These are phyloP conservation scores for Aureobasidium sp. DNA, from an alignment of 2,329 filamentous ascomycete genomes.

Conservation along the genomic window DNA sequence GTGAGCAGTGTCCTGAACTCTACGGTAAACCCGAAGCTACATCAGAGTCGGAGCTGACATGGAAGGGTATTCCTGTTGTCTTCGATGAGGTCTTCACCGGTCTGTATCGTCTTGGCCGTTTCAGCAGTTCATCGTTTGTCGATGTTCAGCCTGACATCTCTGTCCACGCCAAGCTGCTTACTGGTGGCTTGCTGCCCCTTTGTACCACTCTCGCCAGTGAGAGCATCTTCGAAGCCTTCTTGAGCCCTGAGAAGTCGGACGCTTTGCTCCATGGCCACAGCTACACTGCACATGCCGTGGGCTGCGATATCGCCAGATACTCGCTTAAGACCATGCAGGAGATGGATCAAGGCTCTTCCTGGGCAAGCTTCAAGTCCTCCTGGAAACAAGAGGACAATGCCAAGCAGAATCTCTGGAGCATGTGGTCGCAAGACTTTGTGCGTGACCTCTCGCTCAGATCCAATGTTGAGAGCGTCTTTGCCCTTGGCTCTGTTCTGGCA, in stretches of 20 bases:
- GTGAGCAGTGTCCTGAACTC: slow-evolving; percentile 25
- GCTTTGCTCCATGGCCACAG: slow-evolving; percentile 77
- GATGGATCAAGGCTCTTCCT: slow-evolving; percentile 49
- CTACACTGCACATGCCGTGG: slow-evolving; percentile 77
- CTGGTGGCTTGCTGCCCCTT: slow-evolving; percentile 69
- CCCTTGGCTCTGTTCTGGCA: slow-evolving; percentile 65
- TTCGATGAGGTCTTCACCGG: slow-evolving; percentile 88
- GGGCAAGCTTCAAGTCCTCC: slow-evolving; percentile 46
- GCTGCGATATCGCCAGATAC: slow-evolving; percentile 68
- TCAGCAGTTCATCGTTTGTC: slow-evolving; percentile 63
- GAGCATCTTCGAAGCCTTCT: slow-evolving; percentile 63
- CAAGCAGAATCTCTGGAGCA: slow-evolving; percentile 50
- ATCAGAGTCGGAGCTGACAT: slow-evolving; percentile 29
- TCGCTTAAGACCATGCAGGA: slow-evolving; percentile 51
- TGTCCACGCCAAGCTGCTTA: slow-evolving; percentile 76
- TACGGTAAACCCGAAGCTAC: background rate
- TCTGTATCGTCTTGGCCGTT: slow-evolving; percentile 69
- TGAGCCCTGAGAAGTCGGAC: slow-evolving; percentile 64
- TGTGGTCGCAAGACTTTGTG: slow-evolving; percentile 59
- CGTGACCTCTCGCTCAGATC: slow-evolving; percentile 47
- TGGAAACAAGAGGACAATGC: slow-evolving; percentile 30
- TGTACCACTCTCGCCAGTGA: slow-evolving; percentile 68
- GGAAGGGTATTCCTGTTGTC: slow-evolving; percentile 69
- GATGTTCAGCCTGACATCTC: slow-evolving; percentile 62
- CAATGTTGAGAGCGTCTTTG: slow-evolving; percentile 58